Conservation (phyloP, 2,329 filamentous ascomycete species). For the Fusarium nematophilum region DNA sequence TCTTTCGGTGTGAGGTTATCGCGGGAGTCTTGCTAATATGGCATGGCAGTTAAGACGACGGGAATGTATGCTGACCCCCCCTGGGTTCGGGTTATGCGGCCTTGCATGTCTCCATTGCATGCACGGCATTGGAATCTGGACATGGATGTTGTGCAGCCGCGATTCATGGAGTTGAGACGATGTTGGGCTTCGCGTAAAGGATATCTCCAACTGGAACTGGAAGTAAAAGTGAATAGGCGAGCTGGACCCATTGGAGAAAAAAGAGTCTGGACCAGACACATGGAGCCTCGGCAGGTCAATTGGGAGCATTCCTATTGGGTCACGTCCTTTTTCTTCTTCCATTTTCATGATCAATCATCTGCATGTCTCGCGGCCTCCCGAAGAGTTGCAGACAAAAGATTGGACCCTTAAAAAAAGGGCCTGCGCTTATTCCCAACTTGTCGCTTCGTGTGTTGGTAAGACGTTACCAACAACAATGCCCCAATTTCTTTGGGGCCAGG, state of each 20-base stretch:
- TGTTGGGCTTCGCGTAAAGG: too few relatives aligned
- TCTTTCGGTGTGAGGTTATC: neutral
- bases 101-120: slow-evolving; percentile 13
- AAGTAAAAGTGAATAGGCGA: too few relatives aligned
- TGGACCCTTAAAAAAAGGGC: slow-evolving; percentile 6
- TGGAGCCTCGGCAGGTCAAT: neutral
- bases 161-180: too few relatives aligned
- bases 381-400: neutral
- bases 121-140: slow-evolving; percentile 24
- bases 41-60: slow-evolving; percentile 15
- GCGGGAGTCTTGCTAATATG: neutral
- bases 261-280: slow-evolving; percentile 7
- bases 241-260: neutral
- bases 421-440: neutral
- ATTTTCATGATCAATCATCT: slow-evolving; percentile 2
- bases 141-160: slow-evolving; percentile 14
- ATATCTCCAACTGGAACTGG: too few relatives aligned
- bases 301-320: slow-evolving; percentile 2
- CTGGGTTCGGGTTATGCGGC: slow-evolving; percentile 10
- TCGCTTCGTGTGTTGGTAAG: neutral
- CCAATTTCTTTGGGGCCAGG: too few relatives aligned
- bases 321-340: neutral
- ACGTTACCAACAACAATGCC: too few relatives aligned
- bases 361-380: slow-evolving; percentile 6
- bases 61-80: neutral